Percentiles rank a stretch among this genome's conserved stretches.
Evolutionary conservation across 306 rosid species (phyloP).

Genomic region (Pyrus pyrifolia): DNA sequence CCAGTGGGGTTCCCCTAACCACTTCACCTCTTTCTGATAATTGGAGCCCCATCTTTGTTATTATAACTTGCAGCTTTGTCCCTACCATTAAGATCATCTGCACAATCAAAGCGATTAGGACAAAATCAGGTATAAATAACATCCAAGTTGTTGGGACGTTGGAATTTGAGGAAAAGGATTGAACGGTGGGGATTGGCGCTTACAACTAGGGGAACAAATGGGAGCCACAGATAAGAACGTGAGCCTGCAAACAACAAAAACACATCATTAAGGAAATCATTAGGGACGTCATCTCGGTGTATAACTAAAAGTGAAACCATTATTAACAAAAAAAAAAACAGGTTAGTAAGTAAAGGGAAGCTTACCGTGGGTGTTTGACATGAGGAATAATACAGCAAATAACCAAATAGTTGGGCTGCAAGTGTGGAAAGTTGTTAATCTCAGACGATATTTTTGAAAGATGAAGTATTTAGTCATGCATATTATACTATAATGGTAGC

Average conservation of each 20-base stretch:
- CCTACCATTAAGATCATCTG: constrained; percentile 28
- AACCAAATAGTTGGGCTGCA: constrained; percentile 29
- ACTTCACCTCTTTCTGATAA: constrained; percentile 28
- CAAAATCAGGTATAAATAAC: neutral
- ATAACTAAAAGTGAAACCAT: too few species aligned
- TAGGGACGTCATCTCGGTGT: neutral
- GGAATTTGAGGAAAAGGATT: neutral
- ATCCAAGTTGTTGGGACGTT: neutral
- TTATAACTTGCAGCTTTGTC: constrained; percentile 28
- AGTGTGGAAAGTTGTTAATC: neutral
- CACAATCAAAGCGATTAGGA: neutral
- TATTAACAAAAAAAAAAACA: neutral
- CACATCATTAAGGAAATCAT: neutral
- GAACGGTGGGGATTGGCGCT: neutral
- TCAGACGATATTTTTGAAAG: neutral
- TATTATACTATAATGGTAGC: neutral
- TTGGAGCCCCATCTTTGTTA: constrained; percentile 27
- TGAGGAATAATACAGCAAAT: constrained; percentile 16
- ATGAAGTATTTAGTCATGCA: neutral
- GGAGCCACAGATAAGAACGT: constrained; percentile 23
- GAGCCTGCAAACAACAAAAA: constrained; percentile 7
- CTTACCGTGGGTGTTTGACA: constrained; percentile 19
- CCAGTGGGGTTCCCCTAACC: constrained; percentile 24
- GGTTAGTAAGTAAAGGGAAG: neutral
- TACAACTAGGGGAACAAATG: constrained; percentile 25